phyloP scores from a whole-genome alignment of 305 asterid species.

The Fraxinus xanthoxyloides region DNA sequence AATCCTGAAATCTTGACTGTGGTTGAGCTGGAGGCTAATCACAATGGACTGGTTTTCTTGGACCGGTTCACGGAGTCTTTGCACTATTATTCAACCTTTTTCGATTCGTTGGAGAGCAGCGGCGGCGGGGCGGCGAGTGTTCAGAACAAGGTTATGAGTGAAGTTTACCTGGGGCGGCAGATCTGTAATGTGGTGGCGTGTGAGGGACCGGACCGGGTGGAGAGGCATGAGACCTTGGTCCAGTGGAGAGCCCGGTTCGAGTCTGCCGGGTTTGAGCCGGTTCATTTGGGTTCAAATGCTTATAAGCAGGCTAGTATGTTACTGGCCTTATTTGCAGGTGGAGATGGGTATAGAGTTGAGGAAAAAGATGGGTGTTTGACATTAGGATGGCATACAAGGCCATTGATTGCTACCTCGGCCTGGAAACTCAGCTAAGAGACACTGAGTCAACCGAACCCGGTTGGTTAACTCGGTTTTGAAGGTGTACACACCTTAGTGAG shows the following conservation, averaged over 20 bases:
- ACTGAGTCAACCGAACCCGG: conserved; percentile 12
- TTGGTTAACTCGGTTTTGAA: conserved; percentile 24
- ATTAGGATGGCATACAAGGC: conserved; percentile 95
- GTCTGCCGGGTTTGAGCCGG: conserved; percentile 58
- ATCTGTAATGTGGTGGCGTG: conserved; percentile 88
- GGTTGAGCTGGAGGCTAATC: conserved; percentile 90
- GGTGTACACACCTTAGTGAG: conserved; percentile 17
- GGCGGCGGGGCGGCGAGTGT: conserved; percentile 46
- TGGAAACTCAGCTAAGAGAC: conserved; percentile 54
- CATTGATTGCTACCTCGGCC: conserved; percentile 85
- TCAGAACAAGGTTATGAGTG: conserved; percentile 81
- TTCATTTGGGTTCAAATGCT: conserved; percentile 79
- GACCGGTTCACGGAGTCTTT: conserved; percentile 80
- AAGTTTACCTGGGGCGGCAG: conserved; percentile 82
- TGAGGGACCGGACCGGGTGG: conserved; percentile 87
- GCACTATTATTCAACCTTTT: conserved; percentile 83
- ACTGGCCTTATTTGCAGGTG: conserved; percentile 74
- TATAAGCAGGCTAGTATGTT: conserved; percentile 83
- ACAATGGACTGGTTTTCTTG: conserved; percentile 63
- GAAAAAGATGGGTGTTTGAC: conserved; percentile 82
- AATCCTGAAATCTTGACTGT: conserved; percentile 73
- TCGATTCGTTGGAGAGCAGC: conserved; percentile 79
- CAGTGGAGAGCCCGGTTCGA: conserved; percentile 68
- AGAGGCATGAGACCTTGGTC: conserved; percentile 79
- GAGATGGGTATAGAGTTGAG: conserved; percentile 88